Conservation (phyloP, 805 yeast species). For the Metschnikowia gelsemii region DNA sequence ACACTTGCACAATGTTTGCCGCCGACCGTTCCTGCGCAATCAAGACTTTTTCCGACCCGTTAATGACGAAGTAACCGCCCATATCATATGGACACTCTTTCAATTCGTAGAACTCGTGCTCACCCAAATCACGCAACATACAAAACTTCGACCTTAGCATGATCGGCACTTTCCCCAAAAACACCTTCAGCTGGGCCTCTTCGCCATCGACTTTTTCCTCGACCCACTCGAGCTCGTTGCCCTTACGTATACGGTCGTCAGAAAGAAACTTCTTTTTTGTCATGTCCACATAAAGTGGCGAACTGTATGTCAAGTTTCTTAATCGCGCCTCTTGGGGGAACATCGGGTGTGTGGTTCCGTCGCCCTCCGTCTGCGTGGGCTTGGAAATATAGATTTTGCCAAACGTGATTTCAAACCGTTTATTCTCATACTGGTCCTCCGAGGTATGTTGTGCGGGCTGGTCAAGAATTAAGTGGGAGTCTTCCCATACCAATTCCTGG, state of each 20-base stretch:
- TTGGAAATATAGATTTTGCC: constrained; percentile 95
- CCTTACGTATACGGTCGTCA: constrained; percentile 60
- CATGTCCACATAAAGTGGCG: constrained; percentile 96
- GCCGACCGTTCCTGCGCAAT: constrained; percentile 99
- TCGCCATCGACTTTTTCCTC: constrained; percentile 57
- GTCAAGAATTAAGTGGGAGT: constrained; percentile 87
- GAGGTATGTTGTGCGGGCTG: constrained; percentile 98
- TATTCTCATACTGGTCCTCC: constrained; percentile 83
- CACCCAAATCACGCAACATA: constrained; percentile 83
- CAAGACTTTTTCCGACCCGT: constrained; percentile 96
- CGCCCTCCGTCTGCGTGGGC: constrained; percentile 98
- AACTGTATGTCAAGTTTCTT: constrained; percentile 92
- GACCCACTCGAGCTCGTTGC: constrained; percentile 48
- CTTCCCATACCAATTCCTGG: constrained; percentile 96
- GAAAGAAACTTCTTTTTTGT: constrained; percentile 83
- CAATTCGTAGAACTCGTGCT: constrained; percentile 89
- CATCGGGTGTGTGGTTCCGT: constrained; percentile 99
- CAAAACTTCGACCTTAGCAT: constrained; percentile 97
- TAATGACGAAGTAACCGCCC: constrained; percentile 98
- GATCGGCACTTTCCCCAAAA: constrained; percentile 95
- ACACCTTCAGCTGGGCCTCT: constrained; percentile 67
- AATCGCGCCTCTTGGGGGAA: constrained; percentile 98
- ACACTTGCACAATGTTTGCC: constrained; percentile 97
- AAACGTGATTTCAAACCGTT: constrained; percentile 94
- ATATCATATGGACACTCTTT: constrained; percentile 99